These are phyloP conservation scores for Suillus lakei DNA, from an alignment of 768 basidiomycete species.

Conservation along the genomic window DNA sequence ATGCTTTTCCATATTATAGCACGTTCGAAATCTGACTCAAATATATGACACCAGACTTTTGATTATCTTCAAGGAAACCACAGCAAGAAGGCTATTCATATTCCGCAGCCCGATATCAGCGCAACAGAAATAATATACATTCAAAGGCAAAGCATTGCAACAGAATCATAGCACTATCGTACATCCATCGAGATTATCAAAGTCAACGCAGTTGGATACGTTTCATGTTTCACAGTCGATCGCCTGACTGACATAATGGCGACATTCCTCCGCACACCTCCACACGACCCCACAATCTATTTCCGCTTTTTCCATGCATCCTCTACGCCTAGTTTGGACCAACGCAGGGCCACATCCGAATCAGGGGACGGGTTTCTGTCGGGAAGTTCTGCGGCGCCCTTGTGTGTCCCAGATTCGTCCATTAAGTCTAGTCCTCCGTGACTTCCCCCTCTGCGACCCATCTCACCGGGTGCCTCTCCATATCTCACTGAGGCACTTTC, in stretches of 20 bases:
- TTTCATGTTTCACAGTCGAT: not conserved
- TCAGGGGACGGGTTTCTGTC: conserved; percentile 55
- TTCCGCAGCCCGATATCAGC: not conserved
- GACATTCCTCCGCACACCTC: conserved; percentile 9
- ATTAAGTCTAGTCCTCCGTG: conserved; percentile 47
- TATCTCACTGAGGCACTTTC: conserved; percentile 52
- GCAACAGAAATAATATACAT: conserved; percentile 1
- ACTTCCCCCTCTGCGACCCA: conserved; percentile 47
- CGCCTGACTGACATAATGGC: conserved; percentile 5
- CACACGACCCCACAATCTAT: conserved; percentile 23
- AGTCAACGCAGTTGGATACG: not conserved
- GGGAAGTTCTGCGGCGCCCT: conserved; percentile 42
- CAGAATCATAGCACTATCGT: conserved; percentile 18
- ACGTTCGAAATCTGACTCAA: not conserved
- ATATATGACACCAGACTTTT: not conserved
- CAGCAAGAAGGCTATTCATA: conserved; percentile 5
- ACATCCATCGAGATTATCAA: conserved; percentile 21
- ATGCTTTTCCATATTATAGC: not conserved
- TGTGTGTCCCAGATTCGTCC: conserved; percentile 45
- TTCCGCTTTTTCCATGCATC: conserved; percentile 56
- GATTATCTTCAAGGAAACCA: not conserved
- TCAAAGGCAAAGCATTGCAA: not conserved
- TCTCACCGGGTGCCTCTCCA: conserved; percentile 48
- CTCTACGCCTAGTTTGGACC: conserved; percentile 50
- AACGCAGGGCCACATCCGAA: conserved; percentile 44